Evolutionary conservation across 768 basidiomycete species (phyloP), one percentile per base, ranked within the genome.

Genomic region (Lactarius trivialis): DNA sequence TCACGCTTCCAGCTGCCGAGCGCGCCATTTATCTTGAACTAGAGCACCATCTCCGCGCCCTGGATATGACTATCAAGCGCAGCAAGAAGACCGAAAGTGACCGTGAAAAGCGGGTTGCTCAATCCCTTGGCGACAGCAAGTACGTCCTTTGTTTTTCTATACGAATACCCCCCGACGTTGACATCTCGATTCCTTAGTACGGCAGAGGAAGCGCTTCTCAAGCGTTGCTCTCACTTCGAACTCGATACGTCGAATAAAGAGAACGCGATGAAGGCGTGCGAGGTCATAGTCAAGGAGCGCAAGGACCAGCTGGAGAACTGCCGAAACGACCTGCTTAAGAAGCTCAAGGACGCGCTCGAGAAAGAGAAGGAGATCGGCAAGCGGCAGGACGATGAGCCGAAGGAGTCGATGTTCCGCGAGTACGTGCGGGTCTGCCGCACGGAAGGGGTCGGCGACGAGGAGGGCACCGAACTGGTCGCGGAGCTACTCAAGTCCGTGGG

Each of bases 181-280:
- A 63, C 57, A n/a, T 17, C 15, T 15, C 37, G 21, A 15, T 11
- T 49, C 14, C 32, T 17, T 33, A 93, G 91, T 68, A 83, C 91
- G 64, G 91, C 91, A 2, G 91, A 93, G 70, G 93, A 97, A 76
- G 93, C 94, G 2, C 81, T 98, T 12, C 80, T 98, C 61, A 98
- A 98, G 71, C 88, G 95, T 41, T 96, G 93, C 71, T 95, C 94
- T 6, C 94, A 96, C 71, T 98, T 96, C 73, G 91, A 93, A 67
- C 79, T 94, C 36, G 90, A 92, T 58, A 83, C 82, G 19, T 77
- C 78, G n/a, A 70, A 78, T 34, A 77, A 77, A 60, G 81, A 82
- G 63, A 82, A 94, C 65, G 93, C 95, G 0, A 88, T 91, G 83
- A 89, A 88, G 69, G 92, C 94, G 4, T 97, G 95, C 73, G 91